Evolutionary conservation across 768 basidiomycete genomes (phyloP).

Genomic region (Candolleomyces efflorescens): DNA sequence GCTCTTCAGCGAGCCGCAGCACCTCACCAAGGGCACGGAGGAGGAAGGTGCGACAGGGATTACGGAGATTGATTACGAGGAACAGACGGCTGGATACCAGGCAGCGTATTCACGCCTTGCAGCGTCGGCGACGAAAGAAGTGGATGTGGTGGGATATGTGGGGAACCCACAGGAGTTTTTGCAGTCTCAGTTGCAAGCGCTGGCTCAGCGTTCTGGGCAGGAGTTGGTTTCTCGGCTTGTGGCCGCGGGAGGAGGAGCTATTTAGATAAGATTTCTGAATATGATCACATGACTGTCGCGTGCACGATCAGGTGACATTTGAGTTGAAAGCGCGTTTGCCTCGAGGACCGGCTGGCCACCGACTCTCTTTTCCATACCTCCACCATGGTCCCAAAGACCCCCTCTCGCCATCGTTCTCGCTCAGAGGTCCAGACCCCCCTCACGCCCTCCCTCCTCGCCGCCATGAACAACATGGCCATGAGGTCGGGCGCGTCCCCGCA

Average conservation of each 20-base stretch:
- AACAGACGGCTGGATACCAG: constrained; percentile 88
- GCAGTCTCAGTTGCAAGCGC: constrained; percentile 38
- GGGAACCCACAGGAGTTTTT: constrained; percentile 52
- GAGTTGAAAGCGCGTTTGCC: neutral
- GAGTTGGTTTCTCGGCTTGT: constrained; percentile 32
- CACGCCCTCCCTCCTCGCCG: constrained; percentile 42
- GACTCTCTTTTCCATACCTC: neutral
- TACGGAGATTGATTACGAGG: constrained; percentile 85
- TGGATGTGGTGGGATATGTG: constrained; percentile 62
- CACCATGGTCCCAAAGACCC: constrained; percentile 35
- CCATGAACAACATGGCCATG: constrained; percentile 39
- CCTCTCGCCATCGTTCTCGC: constrained; percentile 40
- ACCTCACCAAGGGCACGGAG: constrained; percentile 42
- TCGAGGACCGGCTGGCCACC: neutral
- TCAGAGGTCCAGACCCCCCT: constrained; percentile 49
- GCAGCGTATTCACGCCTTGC: constrained; percentile 91
- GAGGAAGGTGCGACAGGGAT: constrained; percentile 55
- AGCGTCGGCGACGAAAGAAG: constrained; percentile 58
- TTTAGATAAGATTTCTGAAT: neutral
- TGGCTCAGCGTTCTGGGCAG: constrained; percentile 32
- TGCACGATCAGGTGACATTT: constrained; percentile 2
- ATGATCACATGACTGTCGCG: constrained; percentile 5
- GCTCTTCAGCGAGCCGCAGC: constrained; percentile 75
- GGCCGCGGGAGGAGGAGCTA: constrained; percentile 20
- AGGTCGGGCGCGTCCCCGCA: constrained; percentile 17